phyloP scores from a whole-genome alignment of 129 eudicot genomes.

The Artemisia argyi region DNA sequence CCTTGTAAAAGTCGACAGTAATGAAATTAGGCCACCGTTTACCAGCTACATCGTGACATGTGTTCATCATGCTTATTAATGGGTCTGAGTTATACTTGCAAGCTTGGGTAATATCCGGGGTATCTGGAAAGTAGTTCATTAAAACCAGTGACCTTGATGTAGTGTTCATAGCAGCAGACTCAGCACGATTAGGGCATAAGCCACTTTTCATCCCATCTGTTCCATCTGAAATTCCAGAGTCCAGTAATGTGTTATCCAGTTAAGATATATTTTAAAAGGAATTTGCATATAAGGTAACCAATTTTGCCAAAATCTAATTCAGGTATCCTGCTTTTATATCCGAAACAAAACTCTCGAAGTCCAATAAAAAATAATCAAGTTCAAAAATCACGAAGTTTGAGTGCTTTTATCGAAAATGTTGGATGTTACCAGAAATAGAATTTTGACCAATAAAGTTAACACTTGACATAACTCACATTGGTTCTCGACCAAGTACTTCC shows the following conservation, averaged over 20 bases:
- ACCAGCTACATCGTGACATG: slow-evolving; percentile 65
- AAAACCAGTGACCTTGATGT: slow-evolving; percentile 74
- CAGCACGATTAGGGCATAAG: slow-evolving; percentile 85
- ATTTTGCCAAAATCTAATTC: not conserved
- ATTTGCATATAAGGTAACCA: not conserved
- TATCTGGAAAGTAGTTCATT: slow-evolving; percentile 78
- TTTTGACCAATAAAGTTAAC: slow-evolving; percentile 45
- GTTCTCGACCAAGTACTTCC: slow-evolving; percentile 85
- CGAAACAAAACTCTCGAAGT: not conserved
- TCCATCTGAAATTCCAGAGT: slow-evolving; percentile 66
- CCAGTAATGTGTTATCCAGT: slow-evolving; percentile 1
- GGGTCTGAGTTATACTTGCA: slow-evolving; percentile 93
- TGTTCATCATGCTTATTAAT: slow-evolving; percentile 62
- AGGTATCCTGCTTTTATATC: not conserved
- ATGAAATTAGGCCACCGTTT: slow-evolving; percentile 92
- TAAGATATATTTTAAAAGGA: slow-evolving; percentile 1
- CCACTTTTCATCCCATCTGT: slow-evolving; percentile 80
- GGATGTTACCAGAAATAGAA: slow-evolving; percentile 4
- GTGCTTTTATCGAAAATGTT: not conserved
- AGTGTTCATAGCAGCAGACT: slow-evolving; percentile 70
- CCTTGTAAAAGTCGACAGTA: slow-evolving; percentile 93
- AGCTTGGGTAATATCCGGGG: slow-evolving; percentile 72
- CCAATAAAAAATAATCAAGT: no score
- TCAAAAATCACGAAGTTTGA: not conserved
- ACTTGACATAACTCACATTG: slow-evolving; percentile 61